Percentiles rank a stretch among this genome's conserved stretches.
phyloP scores from a whole-genome alignment of 2,329 filamentous ascomycete species.

The Aspergillus sp. region DNA sequence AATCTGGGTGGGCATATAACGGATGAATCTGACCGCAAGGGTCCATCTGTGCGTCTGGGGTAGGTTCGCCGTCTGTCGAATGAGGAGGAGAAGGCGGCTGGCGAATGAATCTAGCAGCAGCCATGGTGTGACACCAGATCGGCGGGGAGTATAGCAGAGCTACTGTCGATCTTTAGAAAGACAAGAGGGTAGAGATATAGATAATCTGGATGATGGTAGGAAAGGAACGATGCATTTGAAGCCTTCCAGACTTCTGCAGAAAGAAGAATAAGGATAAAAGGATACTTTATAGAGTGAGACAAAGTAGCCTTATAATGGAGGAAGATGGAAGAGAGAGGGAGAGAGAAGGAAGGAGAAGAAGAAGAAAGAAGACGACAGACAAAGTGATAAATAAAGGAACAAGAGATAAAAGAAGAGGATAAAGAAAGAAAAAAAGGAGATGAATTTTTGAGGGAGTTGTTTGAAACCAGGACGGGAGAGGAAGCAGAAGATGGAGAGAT shows the following conservation, averaged over 20 bases:
- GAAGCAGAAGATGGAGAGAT: conserved; percentile 1
- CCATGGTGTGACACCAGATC: not conserved
- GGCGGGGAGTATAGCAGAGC: no score
- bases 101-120: not conserved
- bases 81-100: conserved; percentile 26
- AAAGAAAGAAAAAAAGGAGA: conserved; percentile 4
- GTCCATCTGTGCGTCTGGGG: conserved; percentile 6
- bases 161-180: not conserved
- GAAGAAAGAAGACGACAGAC: conserved; percentile 9
- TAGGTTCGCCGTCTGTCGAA: conserved; percentile 18
- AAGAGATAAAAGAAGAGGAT: conserved; percentile 8
- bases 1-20: not conserved
- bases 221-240: conserved; percentile 1
- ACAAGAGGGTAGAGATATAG: not conserved
- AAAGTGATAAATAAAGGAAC: not conserved
- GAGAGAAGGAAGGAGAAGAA: conserved; percentile 2
- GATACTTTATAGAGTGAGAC: conserved; percentile 11
- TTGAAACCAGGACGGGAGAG: not conserved
- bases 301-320: not conserved
- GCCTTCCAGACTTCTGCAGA: conserved; percentile 1
- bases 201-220: not conserved
- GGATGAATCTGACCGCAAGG: not conserved
- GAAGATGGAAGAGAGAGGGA: conserved; percentile 1
- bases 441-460: conserved; percentile 2
- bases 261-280: conserved; percentile 12